Evolutionary conservation across 257 asterid species (phyloP), one percentile per base, ranked within the genome.

Genomic region (Euphrasia confusa): DNA sequence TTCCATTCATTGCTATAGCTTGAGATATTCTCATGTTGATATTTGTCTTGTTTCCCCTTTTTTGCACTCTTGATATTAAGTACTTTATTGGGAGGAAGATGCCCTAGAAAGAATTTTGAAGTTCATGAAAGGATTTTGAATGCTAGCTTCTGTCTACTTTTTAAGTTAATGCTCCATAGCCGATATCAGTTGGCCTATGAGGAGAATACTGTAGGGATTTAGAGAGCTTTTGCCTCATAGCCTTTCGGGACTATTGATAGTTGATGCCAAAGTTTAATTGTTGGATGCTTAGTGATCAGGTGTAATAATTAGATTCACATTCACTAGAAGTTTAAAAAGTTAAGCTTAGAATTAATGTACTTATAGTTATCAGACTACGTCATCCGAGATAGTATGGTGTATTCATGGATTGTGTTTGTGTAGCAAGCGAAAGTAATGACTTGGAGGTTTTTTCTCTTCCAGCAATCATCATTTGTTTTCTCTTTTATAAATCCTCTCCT

Each of bases 31-130:
- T 37, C 45, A 3, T 62, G 59, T 35, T 27, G 26, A 4, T 47
- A 27, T 45, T 32, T 68, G 18, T 67, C 26, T 35, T 75, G 53
- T 54, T 42, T 49, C 55, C 61, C 58, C 26, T 65, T 40, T 15
- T 64, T 17, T 53, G 49, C 55, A 48, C 44, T 49, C 47, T 59
- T 60, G 63, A 67, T 44, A 18, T 60, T 56, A 3, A 52, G 28
- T 55, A 55, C 65, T 69, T 37, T 63, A 54, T 5, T 69, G 55
- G 59, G 53, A 17, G 63, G 60, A 54, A 66, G 53, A 55, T 28
- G 40, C 39, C 24, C 27, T 55, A 21, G 48, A 14, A 7, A 53
- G 65, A 54, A 47, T 53, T 27, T 56, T 58, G 52, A 17, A 40
- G 62, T 66, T 60, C 55, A 4, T 30, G 18, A 17, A 58, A 45